Percentiles rank a stretch among this genome's conserved stretches.
phyloP scores from a whole-genome alignment of 139 green algal genomes.

The Parachlorella kessleri region DNA sequence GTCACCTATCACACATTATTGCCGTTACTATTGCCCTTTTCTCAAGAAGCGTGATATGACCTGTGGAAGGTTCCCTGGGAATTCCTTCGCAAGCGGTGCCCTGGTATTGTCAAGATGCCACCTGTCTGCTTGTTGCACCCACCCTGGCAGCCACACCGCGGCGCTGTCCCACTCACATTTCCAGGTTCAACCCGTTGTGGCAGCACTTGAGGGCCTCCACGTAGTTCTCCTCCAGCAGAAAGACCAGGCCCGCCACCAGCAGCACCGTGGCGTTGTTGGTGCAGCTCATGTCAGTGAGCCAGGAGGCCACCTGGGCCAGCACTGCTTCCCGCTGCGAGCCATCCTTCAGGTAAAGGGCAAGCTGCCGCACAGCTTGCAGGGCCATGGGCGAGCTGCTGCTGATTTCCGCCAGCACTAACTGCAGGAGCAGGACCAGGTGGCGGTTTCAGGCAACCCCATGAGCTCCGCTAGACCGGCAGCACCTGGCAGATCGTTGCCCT shows the following conservation, averaged over 20 bases:
- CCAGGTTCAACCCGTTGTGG: slow-evolving; percentile 69
- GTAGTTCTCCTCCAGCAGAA: slow-evolving; percentile 85
- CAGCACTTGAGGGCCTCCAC: slow-evolving; percentile 92
- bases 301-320: slow-evolving; percentile 57
- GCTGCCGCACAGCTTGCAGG: slow-evolving; percentile 88
- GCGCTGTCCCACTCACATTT: slow-evolving; percentile 65
- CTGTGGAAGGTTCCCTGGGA: no score
- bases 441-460: no score
- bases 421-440: no score
- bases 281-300: slow-evolving; percentile 76
- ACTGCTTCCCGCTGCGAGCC: slow-evolving; percentile 35
- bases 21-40: no score
- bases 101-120: no score
- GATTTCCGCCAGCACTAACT: slow-evolving; percentile 95
- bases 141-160: not conserved
- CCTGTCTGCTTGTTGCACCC: no score
- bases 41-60: no score
- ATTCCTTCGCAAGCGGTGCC: no score
- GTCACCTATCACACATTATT: no score
- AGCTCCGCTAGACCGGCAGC: no score
- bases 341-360: slow-evolving; percentile 83
- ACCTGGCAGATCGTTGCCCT: no score
- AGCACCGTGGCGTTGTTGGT: slow-evolving; percentile 81
- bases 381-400: slow-evolving; percentile 63
- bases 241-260: slow-evolving; percentile 82